Base-by-base conservation (phyloP, 2,329 filamentous ascomycete species). In the Phoma sp. region DNA sequence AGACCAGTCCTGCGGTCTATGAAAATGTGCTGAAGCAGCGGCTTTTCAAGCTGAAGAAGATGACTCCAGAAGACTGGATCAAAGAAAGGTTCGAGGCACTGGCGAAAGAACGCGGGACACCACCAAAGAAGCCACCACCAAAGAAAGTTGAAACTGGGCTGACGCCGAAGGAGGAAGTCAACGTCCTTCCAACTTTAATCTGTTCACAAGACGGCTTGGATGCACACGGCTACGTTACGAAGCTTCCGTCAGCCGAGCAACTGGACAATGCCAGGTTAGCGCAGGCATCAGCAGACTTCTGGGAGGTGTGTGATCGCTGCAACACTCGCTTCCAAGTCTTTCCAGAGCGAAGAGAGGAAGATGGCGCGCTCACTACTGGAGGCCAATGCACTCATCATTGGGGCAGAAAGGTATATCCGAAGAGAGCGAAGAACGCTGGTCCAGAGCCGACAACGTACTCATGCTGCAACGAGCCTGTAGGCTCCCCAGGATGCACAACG, bases 271-370 rank as follows among this genome's bases (percentile, higher is more conserved):
- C 91, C 0, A 83, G 79, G 30, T 80, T 83, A 38, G 91, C 87
- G 0, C 81, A 91, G 0, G 79, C 84, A 42, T 80, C 86, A 7
- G 84, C 89, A 10, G 83, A 86, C 47, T 90, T 90, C 42, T 96
- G 88, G 82, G 95, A 99, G 76, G 82, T 86, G 44, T 99, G 95
- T 67, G 93, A 96, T 67, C 88, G 95, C 18, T 99, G 95, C 75
- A 82, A 82, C 37, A 86, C 86, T 30, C 87, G 93, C 22, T 99
- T 99, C 68, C 91, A 96, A 68, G 91, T 96, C 3, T 98, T 96
- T 61, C 91, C 93, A 0, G 91, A 92, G 3, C 86, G 93, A 37
- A 85, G 92, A 48, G 84, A 87, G 50, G 84, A 87, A 62, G 82
- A 85, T 62, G 95, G 96, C 40, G 88, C 89, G 2, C 82, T 96